Evolutionary conservation across 768 basidiomycete species (phyloP).

Genomic region (Nidularia pulvinata): DNA sequence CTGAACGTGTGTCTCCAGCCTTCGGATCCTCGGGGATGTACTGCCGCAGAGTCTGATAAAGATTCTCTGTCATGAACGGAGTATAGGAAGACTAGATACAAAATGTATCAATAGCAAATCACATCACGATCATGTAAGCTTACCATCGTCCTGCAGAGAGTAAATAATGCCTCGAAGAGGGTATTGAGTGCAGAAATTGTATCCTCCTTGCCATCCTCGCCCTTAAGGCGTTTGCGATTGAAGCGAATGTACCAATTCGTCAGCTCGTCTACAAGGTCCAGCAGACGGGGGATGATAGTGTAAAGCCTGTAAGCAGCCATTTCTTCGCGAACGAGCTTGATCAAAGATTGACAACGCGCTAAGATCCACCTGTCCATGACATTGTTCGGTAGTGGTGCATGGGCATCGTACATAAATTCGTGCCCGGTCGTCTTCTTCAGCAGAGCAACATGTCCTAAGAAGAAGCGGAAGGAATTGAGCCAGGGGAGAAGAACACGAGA

Average conservation of each 20-base stretch:
- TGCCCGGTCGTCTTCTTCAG: slow-evolving; percentile 78
- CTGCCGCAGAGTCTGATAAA: slow-evolving; percentile 88
- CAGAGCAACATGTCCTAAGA: slow-evolving; percentile 91
- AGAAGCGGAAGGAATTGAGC: slow-evolving; percentile 99
- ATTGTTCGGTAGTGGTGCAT: slow-evolving; percentile 81
- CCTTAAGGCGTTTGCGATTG: slow-evolving; percentile 95
- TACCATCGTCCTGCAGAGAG: slow-evolving; percentile 95
- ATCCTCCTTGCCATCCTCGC: slow-evolving; percentile 89
- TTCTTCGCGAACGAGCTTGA: slow-evolving; percentile 87
- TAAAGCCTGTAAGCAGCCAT: slow-evolving; percentile 98
- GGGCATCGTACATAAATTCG: slow-evolving; percentile 86
- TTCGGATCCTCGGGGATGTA: slow-evolving; percentile 80
- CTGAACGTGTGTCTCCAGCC: slow-evolving; percentile 81
- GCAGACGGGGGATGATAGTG: slow-evolving; percentile 93
- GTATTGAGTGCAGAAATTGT: slow-evolving; percentile 90
- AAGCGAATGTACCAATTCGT: slow-evolving; percentile 99
- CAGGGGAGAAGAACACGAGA: slow-evolving; percentile 97
- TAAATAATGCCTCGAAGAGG: slow-evolving; percentile 93
- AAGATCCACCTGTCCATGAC: slow-evolving; percentile 99
- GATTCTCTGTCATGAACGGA: slow-evolving; percentile 95
- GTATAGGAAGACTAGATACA: slow-evolving; percentile 88
- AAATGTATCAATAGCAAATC: neutral
- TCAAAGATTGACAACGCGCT: slow-evolving; percentile 96
- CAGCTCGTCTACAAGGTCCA: slow-evolving; percentile 92
- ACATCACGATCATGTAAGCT: slow-evolving; percentile 5